Conservation (phyloP, 768 basidiomycete species). For the Boletales sp. region DNA sequence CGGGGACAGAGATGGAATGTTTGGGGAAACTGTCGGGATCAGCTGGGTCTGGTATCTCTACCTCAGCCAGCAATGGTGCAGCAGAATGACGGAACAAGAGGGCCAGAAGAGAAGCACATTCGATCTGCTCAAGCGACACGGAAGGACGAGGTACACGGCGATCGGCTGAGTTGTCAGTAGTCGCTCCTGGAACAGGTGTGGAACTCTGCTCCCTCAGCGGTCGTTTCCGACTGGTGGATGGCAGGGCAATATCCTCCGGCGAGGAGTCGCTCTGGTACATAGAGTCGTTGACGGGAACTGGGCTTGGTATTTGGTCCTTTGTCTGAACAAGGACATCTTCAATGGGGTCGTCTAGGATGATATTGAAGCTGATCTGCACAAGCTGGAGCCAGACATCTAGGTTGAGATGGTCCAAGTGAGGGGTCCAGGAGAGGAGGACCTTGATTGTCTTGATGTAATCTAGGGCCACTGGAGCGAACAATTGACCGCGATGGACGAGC, state of each 20-base stretch:
- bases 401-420: slow-evolving; percentile 78
- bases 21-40: slow-evolving; percentile 33
- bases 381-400: slow-evolving; percentile 62
- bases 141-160: slow-evolving; percentile 25
- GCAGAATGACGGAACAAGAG: slow-evolving; percentile 55
- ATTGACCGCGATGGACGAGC: slow-evolving; percentile 48
- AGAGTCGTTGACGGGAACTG: slow-evolving; percentile 16
- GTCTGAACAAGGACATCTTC: slow-evolving; percentile 28
- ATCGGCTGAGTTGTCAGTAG: slow-evolving; percentile 18
- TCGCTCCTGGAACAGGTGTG: slow-evolving; percentile 16
- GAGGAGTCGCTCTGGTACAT: slow-evolving; percentile 35
- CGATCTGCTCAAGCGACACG: slow-evolving; percentile 59
- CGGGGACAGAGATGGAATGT: slow-evolving; percentile 10
- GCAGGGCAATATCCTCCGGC: slow-evolving; percentile 31
- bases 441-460: slow-evolving; percentile 81
- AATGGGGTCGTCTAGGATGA: slow-evolving; percentile 60
- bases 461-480: slow-evolving; percentile 64
- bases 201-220: slow-evolving; percentile 19
- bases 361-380: slow-evolving; percentile 72
- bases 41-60: slow-evolving; percentile 22
- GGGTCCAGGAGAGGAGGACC: slow-evolving; percentile 55
- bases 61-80: slow-evolving; percentile 52
- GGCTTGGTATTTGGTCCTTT: slow-evolving; percentile 21
- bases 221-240: slow-evolving; percentile 28
- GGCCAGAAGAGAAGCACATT: slow-evolving; percentile 63